Percentiles rank a stretch among this genome's conserved stretches.
These are phyloP conservation scores for Clavulina sp. DNA, from an alignment of 768 basidiomycete species.

Conservation along the genomic window DNA sequence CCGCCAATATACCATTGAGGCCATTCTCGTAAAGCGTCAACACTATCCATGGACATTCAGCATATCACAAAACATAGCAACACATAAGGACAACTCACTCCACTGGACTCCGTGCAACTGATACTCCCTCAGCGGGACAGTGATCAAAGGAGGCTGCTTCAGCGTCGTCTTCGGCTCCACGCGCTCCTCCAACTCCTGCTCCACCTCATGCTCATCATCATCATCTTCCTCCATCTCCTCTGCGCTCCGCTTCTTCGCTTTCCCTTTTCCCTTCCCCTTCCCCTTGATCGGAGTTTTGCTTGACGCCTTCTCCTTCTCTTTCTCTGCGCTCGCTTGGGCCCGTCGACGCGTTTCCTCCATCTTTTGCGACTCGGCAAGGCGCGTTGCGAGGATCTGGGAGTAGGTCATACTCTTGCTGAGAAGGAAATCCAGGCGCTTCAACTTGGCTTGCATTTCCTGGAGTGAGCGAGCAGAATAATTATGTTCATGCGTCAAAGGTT, in stretches of 20 bases:
- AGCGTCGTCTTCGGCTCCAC: constrained; percentile 14
- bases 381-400: neutral
- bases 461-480: too few species aligned
- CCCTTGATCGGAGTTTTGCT: neutral
- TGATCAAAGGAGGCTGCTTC: constrained; percentile 60
- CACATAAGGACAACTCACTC: constrained; percentile 82
- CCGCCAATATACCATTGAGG: constrained; percentile 34
- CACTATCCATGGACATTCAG: neutral
- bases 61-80: constrained; percentile 31
- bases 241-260: neutral
- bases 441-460: neutral
- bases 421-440: neutral
- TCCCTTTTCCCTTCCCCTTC: neutral
- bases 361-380: neutral
- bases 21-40: constrained; percentile 1
- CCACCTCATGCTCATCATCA: neutral
- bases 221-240: neutral
- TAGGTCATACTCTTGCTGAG: neutral
- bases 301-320: neutral
- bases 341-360: too few species aligned
- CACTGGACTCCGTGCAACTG: constrained; percentile 91
- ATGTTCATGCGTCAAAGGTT: too few species aligned
- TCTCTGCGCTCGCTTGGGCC: too few species aligned
- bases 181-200: neutral
- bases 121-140: constrained; percentile 71